Percentiles rank a stretch among this genome's conserved stretches.
Conservation (phyloP, 805 yeast species). For the Monosporozyma solicola region DNA sequence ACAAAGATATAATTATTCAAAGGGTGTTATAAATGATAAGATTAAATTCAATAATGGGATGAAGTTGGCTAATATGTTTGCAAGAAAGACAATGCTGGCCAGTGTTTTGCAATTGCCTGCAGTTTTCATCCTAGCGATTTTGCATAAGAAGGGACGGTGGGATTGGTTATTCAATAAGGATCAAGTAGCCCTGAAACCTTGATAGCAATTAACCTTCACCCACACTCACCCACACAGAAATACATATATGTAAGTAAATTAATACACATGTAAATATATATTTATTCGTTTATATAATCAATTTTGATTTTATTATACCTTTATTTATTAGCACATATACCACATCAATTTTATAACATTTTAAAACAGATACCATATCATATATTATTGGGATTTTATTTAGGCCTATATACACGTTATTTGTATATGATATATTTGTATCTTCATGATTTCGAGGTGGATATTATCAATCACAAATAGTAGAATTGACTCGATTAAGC, state of each 20-base stretch:
- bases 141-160: constrained; percentile 95
- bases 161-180: constrained; percentile 42
- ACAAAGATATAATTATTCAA: constrained; percentile 52
- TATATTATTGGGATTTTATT: background rate
- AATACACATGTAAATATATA: background rate
- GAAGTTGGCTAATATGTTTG: constrained; percentile 53
- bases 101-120: constrained; percentile 92
- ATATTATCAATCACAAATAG: background rate
- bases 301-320: background rate
- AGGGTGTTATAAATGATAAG: constrained; percentile 27
- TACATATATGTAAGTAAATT: background rate
- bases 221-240: background rate
- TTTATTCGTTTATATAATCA: background rate
- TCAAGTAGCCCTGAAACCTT: background rate
- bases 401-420: background rate
- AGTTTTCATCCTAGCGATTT: constrained; percentile 79
- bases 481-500: background rate
- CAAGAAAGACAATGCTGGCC: constrained; percentile 85
- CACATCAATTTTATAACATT: constrained; percentile 10
- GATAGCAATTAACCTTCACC: background rate
- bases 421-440: background rate
- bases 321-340: background rate
- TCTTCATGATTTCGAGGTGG: background rate
- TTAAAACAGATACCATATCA: background rate
- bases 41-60: constrained; percentile 43